A percentile compares a stretch with the other conserved stretches of the same genome.
Conservation (phyloP, 805 yeast species). For the Metschnikowia colocasiae region DNA sequence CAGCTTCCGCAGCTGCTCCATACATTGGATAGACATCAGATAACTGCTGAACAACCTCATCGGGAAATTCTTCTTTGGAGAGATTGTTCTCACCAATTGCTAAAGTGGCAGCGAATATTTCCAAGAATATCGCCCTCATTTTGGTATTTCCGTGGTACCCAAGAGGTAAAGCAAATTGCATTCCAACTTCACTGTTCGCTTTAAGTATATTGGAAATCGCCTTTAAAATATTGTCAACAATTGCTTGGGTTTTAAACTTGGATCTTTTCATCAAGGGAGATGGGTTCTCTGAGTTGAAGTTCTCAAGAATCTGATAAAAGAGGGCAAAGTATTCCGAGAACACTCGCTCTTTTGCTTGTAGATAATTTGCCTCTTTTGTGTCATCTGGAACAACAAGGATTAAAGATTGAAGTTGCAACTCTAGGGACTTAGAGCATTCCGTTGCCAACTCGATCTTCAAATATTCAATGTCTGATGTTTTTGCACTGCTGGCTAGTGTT, state of each 20-base stretch:
- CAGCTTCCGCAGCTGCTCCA: constrained; percentile 53
- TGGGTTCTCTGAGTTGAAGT: constrained; percentile 29
- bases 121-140: constrained; percentile 68
- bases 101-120: constrained; percentile 68
- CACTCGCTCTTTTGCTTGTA: constrained; percentile 53
- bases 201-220: constrained; percentile 67
- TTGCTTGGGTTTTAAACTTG: constrained; percentile 51
- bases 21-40: constrained; percentile 42
- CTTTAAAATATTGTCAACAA: constrained; percentile 60
- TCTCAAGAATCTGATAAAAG: constrained; percentile 53
- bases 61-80: constrained; percentile 27
- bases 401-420: constrained; percentile 51
- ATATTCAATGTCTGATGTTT: constrained; percentile 39
- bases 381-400: constrained; percentile 60
- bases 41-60: constrained; percentile 22
- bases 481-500: neutral
- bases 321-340: constrained; percentile 67
- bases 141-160: constrained; percentile 68
- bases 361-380: constrained; percentile 48
- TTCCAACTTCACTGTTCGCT: constrained; percentile 73
- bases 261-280: constrained; percentile 21
- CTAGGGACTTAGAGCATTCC: constrained; percentile 59
- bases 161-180: constrained; percentile 70
- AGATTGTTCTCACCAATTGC: constrained; percentile 31
- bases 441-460: constrained; percentile 57